Conservation (phyloP, 805 yeast species). For the Spathaspora boniae region DNA sequence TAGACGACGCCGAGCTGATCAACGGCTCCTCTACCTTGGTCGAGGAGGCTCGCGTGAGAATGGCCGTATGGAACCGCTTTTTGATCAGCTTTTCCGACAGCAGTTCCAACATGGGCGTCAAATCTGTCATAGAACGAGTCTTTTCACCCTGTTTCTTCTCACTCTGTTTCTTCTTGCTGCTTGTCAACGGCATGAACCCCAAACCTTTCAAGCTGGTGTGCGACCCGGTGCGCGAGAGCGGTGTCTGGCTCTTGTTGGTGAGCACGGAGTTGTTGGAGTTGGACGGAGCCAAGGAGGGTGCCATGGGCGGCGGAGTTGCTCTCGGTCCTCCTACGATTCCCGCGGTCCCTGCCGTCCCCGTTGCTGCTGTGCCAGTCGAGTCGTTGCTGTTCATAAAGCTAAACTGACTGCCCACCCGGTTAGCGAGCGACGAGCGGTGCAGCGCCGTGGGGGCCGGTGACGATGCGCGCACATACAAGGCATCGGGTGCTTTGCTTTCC, state of each 20-base stretch:
- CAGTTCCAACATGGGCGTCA: slow-evolving; percentile 11
- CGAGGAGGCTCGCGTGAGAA: slow-evolving; percentile 7
- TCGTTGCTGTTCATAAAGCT: no score
- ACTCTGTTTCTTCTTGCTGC: slow-evolving; percentile 10
- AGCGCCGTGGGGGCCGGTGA: no score
- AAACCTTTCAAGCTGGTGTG: slow-evolving; percentile 21
- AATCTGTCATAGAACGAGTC: no score
- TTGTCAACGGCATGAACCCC: slow-evolving; percentile 30
- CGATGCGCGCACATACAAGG: no score
- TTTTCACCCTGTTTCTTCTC: slow-evolving; percentile 9
- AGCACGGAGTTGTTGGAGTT: slow-evolving; percentile 7
- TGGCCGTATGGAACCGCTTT: slow-evolving; percentile 6
- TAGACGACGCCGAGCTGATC: slow-evolving; percentile 7
- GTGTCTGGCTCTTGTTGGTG: slow-evolving; percentile 11
- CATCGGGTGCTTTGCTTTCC: no score
- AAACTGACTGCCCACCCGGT: no score
- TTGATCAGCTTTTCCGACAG: slow-evolving; percentile 6
- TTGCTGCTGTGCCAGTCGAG: no score
- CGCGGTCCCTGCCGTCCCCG: no score
- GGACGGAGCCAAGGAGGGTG: slow-evolving; percentile 1
- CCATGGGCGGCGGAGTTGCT: no score
- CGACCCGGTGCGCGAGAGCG: slow-evolving; percentile 6
- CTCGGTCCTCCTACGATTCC: no score
- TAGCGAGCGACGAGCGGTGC: no score
- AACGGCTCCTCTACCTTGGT: slow-evolving; percentile 8